Conservation (phyloP, 345 rosid species). For the Syzygium aromaticum region DNA sequence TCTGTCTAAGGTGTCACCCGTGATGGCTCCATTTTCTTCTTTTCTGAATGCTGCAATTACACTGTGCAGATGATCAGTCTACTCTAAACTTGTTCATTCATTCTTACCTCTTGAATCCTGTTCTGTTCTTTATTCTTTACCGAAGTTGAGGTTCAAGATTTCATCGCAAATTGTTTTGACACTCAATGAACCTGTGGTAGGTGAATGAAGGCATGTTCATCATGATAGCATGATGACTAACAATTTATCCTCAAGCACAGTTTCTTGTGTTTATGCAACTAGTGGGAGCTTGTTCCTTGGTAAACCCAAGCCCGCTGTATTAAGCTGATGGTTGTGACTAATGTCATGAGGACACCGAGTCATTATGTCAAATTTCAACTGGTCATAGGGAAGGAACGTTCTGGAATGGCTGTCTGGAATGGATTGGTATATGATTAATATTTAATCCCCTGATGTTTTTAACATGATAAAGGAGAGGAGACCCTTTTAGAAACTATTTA, state of each 20-base stretch:
- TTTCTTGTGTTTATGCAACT: background rate
- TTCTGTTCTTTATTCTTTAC: background rate
- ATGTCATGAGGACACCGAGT: background rate
- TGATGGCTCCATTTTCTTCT: background rate
- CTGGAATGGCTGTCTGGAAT: background rate
- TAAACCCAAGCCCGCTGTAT: background rate
- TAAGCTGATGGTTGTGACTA: background rate
- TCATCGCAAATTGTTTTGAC: background rate
- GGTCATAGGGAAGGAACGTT: background rate
- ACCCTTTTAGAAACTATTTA: background rate
- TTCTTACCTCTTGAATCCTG: background rate
- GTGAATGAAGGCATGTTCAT: background rate
- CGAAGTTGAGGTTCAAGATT: background rate
- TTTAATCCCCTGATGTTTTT: background rate
- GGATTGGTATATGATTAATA: background rate
- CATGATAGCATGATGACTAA: background rate
- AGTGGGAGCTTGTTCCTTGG: background rate
- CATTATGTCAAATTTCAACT: background rate
- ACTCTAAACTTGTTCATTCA: background rate
- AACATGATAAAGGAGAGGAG: background rate
- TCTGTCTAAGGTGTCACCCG: background rate
- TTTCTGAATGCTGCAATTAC: background rate
- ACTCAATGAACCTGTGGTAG: background rate
- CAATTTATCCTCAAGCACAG: background rate
- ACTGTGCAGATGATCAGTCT: background rate